These are phyloP conservation scores for Clarireedia hainanense DNA, from an alignment of 2,329 filamentous ascomycete species.

Conservation along the genomic window DNA sequence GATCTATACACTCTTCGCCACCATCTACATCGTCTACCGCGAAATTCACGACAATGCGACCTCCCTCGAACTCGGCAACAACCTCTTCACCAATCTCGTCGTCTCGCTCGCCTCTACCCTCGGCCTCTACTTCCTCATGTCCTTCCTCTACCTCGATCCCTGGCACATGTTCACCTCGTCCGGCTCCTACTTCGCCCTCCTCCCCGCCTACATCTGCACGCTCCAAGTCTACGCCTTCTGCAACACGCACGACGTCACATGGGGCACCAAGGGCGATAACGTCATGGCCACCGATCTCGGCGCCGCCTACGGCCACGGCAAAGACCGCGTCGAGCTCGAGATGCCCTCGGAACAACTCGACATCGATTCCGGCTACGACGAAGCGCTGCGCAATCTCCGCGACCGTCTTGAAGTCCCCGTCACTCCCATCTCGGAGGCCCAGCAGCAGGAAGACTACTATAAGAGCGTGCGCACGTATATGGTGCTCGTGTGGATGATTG, in stretches of 20 bases:
- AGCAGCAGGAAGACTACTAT: slow-evolving; percentile 98
- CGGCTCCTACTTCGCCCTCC: slow-evolving; percentile 82
- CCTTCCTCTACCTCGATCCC: slow-evolving; percentile 90
- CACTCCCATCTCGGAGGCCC: slow-evolving; percentile 57
- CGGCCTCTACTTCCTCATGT: slow-evolving; percentile 94
- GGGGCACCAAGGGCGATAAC: slow-evolving; percentile 99
- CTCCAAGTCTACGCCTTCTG: slow-evolving; percentile 98
- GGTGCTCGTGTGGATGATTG: slow-evolving; percentile 89
- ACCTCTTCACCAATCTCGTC: slow-evolving; percentile 91
- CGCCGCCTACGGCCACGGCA: slow-evolving; percentile 63
- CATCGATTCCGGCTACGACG: slow-evolving; percentile 95
- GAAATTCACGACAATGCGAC: slow-evolving; percentile 51
- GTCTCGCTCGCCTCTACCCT: slow-evolving; percentile 83
- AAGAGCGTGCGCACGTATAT: slow-evolving; percentile 96
- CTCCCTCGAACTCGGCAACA: slow-evolving; percentile 62
- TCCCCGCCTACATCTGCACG: slow-evolving; percentile 93
- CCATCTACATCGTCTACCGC: slow-evolving; percentile 80
- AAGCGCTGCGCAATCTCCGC: slow-evolving; percentile 89
- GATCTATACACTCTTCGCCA: slow-evolving; percentile 87
- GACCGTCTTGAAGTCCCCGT: slow-evolving; percentile 78
- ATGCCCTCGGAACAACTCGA: slow-evolving; percentile 98
- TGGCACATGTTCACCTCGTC: slow-evolving; percentile 98
- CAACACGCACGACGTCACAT: slow-evolving; percentile 97
- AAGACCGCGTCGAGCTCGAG: slow-evolving; percentile 76
- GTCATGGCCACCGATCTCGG: slow-evolving; percentile 88